A percentile compares a stretch with the other conserved stretches of the same genome.
phyloP scores from a whole-genome alignment of 257 asterid species.

The Lycium ferocissimum region DNA sequence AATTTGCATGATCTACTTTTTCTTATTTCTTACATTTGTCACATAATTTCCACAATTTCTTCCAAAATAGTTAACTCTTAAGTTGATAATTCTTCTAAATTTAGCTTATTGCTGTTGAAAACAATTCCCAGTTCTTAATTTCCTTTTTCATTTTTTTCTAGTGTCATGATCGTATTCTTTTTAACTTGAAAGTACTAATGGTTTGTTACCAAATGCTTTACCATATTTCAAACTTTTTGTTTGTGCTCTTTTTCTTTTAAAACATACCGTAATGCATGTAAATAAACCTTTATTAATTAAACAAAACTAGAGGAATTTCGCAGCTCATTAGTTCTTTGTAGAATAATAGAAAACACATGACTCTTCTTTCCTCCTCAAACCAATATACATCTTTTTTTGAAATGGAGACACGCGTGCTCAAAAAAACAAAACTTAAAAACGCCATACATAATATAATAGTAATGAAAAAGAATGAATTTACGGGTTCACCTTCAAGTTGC shows the following conservation, averaged over 20 bases:
- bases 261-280: neutral
- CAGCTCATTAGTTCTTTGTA: neutral
- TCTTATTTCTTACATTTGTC: neutral
- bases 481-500: neutral
- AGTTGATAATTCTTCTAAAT: neutral
- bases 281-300: too few species aligned
- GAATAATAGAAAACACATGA: neutral
- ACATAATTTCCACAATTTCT: neutral
- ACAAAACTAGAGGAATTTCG: neutral
- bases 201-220: neutral
- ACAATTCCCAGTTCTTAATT: neutral
- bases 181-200: neutral
- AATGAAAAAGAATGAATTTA: neutral
- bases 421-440: too few species aligned
- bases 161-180: too few species aligned
- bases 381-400: too few species aligned
- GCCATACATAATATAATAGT: too few species aligned
- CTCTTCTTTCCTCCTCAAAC: neutral
- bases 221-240: too few species aligned
- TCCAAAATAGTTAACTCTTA: neutral
- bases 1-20: neutral
- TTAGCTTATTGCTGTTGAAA: neutral
- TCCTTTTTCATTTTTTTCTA: neutral
- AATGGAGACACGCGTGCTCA: too few species aligned
- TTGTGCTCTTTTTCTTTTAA: neutral